Evolutionary conservation across 306 rosid genomes (phyloP).

Genomic region (Vigna angularis): DNA sequence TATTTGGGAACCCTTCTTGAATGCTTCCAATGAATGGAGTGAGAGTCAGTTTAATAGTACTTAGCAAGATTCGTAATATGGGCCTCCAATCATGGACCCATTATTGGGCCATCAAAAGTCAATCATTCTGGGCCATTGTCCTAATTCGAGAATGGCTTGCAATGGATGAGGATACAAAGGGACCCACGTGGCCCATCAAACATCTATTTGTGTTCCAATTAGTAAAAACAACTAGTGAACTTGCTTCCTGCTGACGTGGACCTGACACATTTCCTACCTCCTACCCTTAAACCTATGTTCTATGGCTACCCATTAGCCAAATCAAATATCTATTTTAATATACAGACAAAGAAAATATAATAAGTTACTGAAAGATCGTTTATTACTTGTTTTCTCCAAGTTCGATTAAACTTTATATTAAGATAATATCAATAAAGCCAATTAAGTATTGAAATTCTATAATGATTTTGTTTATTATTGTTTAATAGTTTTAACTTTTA

Average conservation of each 20-base stretch:
- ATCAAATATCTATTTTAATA: background rate
- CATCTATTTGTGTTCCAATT: constrained; percentile 2
- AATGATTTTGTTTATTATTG: too few species aligned
- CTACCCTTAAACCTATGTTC: constrained; percentile 15
- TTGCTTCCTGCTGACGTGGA: constrained; percentile 38
- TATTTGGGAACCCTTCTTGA: constrained; percentile 42
- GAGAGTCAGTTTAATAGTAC: constrained; percentile 32
- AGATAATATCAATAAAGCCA: too few species aligned
- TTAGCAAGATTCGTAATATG: constrained; percentile 42
- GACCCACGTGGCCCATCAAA: constrained; percentile 54
- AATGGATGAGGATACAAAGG: constrained; percentile 41
- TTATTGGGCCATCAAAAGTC: constrained; percentile 57
- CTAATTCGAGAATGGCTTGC: constrained; percentile 32
- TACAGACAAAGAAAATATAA: too few species aligned
- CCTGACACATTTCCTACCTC: constrained; percentile 40
- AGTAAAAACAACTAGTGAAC: constrained; percentile 6
- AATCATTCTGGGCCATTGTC: constrained; percentile 47
- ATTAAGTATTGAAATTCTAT: too few species aligned
- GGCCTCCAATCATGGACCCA: constrained; percentile 54
- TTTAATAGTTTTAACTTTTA: too few species aligned
- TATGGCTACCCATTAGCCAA: background rate
- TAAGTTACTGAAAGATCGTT: too few species aligned
- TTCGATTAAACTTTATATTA: too few species aligned
- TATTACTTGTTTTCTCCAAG: too few species aligned
- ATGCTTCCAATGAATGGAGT: constrained; percentile 35